These are phyloP conservation scores for Xylariaceae sp. DNA, from an alignment of 2,329 filamentous ascomycete species.

Conservation along the genomic window DNA sequence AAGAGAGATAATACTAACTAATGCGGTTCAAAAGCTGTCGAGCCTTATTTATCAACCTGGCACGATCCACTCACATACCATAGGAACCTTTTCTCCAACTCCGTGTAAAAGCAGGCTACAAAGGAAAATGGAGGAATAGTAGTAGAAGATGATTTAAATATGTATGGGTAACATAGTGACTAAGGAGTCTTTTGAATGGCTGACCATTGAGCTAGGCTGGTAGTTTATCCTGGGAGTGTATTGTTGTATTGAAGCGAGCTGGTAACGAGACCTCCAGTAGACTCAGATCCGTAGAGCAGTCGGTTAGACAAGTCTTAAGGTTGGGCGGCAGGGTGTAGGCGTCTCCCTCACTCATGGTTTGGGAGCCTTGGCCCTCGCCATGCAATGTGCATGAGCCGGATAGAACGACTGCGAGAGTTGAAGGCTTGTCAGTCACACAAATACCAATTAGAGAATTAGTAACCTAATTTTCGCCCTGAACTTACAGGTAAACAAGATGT, in stretches of 20 bases:
- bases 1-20: too few species aligned
- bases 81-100: background rate
- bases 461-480: constrained; percentile 1
- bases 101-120: background rate
- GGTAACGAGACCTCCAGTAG: constrained; percentile 28
- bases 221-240: constrained; percentile 12
- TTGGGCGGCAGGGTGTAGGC: constrained; percentile 25
- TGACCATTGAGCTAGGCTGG: background rate
- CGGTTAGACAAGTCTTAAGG: constrained; percentile 20
- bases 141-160: background rate
- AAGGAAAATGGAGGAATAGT: background rate
- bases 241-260: constrained; percentile 20
- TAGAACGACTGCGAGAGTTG: constrained; percentile 20
- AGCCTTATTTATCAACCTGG: too few species aligned
- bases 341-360: constrained; percentile 21
- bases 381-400: constrained; percentile 24
- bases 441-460: background rate
- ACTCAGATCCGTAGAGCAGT: constrained; percentile 23
- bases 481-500: constrained; percentile 32
- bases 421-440: constrained; percentile 8
- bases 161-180: background rate
- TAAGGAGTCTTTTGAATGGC: background rate
- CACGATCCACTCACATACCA: too few species aligned
- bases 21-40: too few species aligned
- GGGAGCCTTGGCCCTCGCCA: constrained; percentile 22